phyloP scores from a whole-genome alignment of 345 rosid species.

The Geranium brycei region DNA sequence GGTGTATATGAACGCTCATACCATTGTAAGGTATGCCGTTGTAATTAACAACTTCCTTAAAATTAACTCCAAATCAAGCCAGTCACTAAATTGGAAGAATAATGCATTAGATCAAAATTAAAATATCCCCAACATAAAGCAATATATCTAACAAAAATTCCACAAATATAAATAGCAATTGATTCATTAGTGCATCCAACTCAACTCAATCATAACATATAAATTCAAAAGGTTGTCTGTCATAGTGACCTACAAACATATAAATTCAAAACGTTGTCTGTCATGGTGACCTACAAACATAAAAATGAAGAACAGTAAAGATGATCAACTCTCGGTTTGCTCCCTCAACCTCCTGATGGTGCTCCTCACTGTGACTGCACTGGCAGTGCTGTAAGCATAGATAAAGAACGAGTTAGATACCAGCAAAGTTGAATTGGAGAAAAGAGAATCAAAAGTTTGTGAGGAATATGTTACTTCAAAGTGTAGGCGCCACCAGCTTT shows the following conservation, averaged over 20 bases:
- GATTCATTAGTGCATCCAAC: too few relatives aligned
- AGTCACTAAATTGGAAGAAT: too few relatives aligned
- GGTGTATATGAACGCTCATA: too few relatives aligned
- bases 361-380: slow-evolving; percentile 83
- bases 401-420: not conserved
- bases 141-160: too few relatives aligned
- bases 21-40: too few relatives aligned
- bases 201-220: too few relatives aligned
- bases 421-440: not conserved
- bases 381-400: slow-evolving; percentile 42
- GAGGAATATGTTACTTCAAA: slow-evolving; percentile 39
- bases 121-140: too few relatives aligned
- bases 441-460: not conserved
- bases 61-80: too few relatives aligned
- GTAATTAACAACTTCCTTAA: too few relatives aligned
- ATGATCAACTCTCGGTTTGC: slow-evolving; percentile 65
- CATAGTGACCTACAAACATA: not conserved
- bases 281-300: not conserved
- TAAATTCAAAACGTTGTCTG: not conserved
- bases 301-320: not conserved
- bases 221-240: not conserved
- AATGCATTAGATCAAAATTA: too few relatives aligned
- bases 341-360: slow-evolving; percentile 85
- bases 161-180: too few relatives aligned
- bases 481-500: slow-evolving; percentile 86